Evolutionary conservation across 495 filamentous ascomycete species (phyloP).

Genomic region (Tuber microsphaerosporum): DNA sequence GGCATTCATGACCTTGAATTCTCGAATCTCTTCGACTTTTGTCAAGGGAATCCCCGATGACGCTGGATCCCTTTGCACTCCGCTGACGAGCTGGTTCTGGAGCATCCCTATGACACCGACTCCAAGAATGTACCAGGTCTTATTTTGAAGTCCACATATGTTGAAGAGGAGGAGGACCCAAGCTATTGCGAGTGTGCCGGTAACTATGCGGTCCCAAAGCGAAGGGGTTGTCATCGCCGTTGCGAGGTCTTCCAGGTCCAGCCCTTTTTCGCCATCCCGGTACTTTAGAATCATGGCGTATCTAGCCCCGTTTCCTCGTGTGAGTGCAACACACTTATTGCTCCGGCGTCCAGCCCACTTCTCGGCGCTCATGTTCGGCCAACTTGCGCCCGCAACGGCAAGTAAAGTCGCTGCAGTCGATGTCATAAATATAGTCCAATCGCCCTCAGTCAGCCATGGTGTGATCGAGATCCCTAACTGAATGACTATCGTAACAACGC

Average conservation of each 20-base stretch:
- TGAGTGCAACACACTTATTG: slow-evolving; percentile 42
- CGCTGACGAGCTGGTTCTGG: slow-evolving; percentile 46
- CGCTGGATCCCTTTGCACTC: slow-evolving; percentile 33
- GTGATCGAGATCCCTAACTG: slow-evolving; percentile 49
- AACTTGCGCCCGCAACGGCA: slow-evolving; percentile 39
- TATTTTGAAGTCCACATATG: slow-evolving; percentile 37
- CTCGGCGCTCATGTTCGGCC: slow-evolving; percentile 50
- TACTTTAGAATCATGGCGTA: slow-evolving; percentile 45
- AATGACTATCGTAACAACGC: slow-evolving; percentile 42
- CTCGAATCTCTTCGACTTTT: slow-evolving; percentile 27
- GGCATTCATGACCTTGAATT: slow-evolving; percentile 42
- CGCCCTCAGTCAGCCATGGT: slow-evolving; percentile 43
- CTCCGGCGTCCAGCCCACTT: slow-evolving; percentile 47
- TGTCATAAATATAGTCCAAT: slow-evolving; percentile 48
- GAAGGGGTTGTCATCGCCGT: background rate
- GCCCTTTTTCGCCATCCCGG: slow-evolving; percentile 38
- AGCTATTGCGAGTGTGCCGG: slow-evolving; percentile 32
- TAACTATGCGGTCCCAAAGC: too few species aligned
- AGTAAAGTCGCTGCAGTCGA: slow-evolving; percentile 45
- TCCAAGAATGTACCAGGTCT: slow-evolving; percentile 45
- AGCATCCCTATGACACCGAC: slow-evolving; percentile 45
- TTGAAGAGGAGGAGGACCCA: slow-evolving; percentile 45
- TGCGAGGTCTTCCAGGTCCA: slow-evolving; percentile 49
- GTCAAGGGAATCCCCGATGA: slow-evolving; percentile 41
- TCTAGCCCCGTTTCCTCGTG: slow-evolving; percentile 46